Evolutionary conservation across 2,329 filamentous ascomycete species (phyloP).

Genomic region (Neofusicoccum sp.): DNA sequence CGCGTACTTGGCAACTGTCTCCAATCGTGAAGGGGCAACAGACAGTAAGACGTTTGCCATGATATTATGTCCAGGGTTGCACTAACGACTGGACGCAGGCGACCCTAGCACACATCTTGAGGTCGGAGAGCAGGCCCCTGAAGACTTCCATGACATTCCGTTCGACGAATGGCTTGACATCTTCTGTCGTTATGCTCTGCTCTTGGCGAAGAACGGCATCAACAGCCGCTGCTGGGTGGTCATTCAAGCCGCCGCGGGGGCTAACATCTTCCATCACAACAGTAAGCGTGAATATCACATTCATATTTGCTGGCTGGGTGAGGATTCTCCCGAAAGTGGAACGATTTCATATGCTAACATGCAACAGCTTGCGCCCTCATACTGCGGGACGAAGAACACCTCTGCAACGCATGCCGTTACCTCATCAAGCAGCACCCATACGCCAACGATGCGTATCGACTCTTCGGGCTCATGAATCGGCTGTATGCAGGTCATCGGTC

Average conservation of each 20-base stretch:
- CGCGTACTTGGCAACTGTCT: conserved; percentile 15
- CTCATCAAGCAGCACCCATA: conserved; percentile 82
- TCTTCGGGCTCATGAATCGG: conserved; percentile 76
- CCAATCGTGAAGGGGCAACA: conserved; percentile 38
- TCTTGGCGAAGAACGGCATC: conserved; percentile 66
- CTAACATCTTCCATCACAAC: conserved; percentile 76
- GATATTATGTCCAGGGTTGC: neutral
- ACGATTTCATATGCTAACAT: conserved; percentile 24
- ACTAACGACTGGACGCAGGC: neutral
- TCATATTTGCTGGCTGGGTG: conserved; percentile 73
- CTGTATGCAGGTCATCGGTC: conserved; percentile 65
- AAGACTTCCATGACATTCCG: conserved; percentile 70
- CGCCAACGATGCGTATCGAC: conserved; percentile 76
- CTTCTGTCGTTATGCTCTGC: conserved; percentile 82
- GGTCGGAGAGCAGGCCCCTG: conserved; percentile 38
- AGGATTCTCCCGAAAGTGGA: conserved; percentile 28
- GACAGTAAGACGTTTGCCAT: conserved; percentile 27
- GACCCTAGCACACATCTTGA: neutral
- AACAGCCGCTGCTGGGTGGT: conserved; percentile 74
- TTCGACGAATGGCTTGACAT: conserved; percentile 87
- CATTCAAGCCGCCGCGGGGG: conserved; percentile 73
- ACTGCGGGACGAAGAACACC: conserved; percentile 73
- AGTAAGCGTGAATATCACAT: conserved; percentile 68
- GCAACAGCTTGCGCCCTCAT: conserved; percentile 72
- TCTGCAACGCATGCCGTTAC: conserved; percentile 72